Evolutionary conservation across 805 yeast genomes (phyloP), one percentile per base, ranked within the genome.

Genomic region (Myxozyma kluyveri): DNA sequence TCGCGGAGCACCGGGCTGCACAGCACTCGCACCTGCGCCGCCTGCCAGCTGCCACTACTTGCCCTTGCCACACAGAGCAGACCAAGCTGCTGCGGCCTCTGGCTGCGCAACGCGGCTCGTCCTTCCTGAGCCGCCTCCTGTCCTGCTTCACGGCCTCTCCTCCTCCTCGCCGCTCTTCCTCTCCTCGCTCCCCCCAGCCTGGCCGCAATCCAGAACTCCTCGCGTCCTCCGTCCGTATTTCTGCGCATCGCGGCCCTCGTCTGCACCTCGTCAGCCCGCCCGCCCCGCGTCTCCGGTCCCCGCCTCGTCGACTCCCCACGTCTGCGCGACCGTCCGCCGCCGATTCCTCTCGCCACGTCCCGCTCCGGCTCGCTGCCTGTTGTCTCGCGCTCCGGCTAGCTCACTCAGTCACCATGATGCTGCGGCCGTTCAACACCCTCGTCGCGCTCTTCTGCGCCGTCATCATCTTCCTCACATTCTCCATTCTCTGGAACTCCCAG

Each of bases 401-500:
- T 9, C 33, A 9, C 33, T 29, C 33, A 14, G 9, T 29, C 33
- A 29, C 9, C 9, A 54, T 54, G 59, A 43, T 51, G 42, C 47
- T 54, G 42, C 35, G 56, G 37, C 59, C 59, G 27, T 51, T 54
- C 37, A 50, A 43, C 39, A 47, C 56, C 23, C 49, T 54, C 47
- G 29, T 54, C n/a, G 55, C 46, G 39, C 50, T 54, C 26, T 52
- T 54, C 42, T 37, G 49, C 14, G 46, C 51, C 26, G 59, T 54
- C 21, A 42, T 54, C 40, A 22, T 51, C 44, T 54, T 54, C 37
- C 50, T 54, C 10, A 42, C 47, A 18, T n/a, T 54, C 38, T 54
- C 59, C 22, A 54, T 54, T 17, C 50, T 54, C 27, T 51, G 47
- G 29, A 51, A 47, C 49, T 33, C 56, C 19, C 40, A 36, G 45